These are phyloP conservation scores for Claviceps sp. DNA, from an alignment of 2,329 filamentous ascomycete genomes.

Conservation along the genomic window DNA sequence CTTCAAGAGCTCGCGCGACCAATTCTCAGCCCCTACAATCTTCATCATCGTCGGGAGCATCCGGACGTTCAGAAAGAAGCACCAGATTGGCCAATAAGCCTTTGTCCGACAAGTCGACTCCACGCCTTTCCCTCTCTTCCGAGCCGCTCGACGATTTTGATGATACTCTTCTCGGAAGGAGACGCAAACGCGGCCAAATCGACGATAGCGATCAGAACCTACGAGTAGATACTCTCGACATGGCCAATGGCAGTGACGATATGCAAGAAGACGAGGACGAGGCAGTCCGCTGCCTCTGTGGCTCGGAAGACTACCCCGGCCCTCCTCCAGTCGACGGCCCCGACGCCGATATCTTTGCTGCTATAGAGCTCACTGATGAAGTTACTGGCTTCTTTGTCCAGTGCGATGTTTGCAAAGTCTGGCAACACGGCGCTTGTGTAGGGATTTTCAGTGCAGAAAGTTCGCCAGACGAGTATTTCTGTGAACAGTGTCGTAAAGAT, in stretches of 20 bases:
- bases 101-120: slow-evolving; percentile 63
- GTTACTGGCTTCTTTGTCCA: slow-evolving; percentile 93
- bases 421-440: slow-evolving; percentile 96
- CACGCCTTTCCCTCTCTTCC: slow-evolving; percentile 59
- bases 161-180: slow-evolving; percentile 60
- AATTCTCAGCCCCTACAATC: slow-evolving; percentile 67
- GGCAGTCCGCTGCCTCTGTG: slow-evolving; percentile 89
- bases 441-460: slow-evolving; percentile 90
- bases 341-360: slow-evolving; percentile 42
- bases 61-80: slow-evolving; percentile 60
- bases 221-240: slow-evolving; percentile 31
- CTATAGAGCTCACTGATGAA: slow-evolving; percentile 62
- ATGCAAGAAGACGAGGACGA: slow-evolving; percentile 74
- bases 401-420: slow-evolving; percentile 95
- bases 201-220: slow-evolving; percentile 39
- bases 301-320: slow-evolving; percentile 87
- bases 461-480: slow-evolving; percentile 95
- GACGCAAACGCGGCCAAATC: slow-evolving; percentile 62
- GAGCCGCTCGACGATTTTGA: slow-evolving; percentile 53
- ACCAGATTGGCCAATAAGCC: slow-evolving; percentile 61
- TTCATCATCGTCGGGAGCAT: slow-evolving; percentile 67
- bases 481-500: slow-evolving; percentile 85
- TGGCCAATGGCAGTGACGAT: slow-evolving; percentile 52
- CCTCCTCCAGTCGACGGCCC: slow-evolving; percentile 51
- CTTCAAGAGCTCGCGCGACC: slow-evolving; percentile 74